A percentile compares a stretch with the other conserved stretches of the same genome.
Conservation (phyloP, 306 rosid genomes). For the Arachis hypogaea region DNA sequence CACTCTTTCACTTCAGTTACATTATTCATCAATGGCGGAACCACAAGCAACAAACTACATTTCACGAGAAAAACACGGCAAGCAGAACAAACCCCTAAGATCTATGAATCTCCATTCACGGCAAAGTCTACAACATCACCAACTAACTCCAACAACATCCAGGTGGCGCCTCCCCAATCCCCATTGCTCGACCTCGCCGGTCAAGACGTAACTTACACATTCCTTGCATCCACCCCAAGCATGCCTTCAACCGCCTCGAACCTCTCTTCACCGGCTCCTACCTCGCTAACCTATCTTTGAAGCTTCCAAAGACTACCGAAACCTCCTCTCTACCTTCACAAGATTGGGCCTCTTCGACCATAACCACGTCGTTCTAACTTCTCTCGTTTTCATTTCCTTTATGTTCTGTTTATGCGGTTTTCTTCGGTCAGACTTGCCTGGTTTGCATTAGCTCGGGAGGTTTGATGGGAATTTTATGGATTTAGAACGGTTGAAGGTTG, state of each 20-base stretch:
- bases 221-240: conserved; percentile 70
- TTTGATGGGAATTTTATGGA: conserved; percentile 63
- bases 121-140: conserved; percentile 69
- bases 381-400: conserved; percentile 33
- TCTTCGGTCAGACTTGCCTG: conserved; percentile 43
- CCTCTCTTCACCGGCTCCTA: conserved; percentile 51
- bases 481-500: conserved; percentile 60
- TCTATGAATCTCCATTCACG: conserved; percentile 78
- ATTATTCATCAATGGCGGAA: conserved; percentile 6
- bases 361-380: conserved; percentile 49
- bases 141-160: conserved; percentile 66
- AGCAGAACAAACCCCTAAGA: conserved; percentile 50
- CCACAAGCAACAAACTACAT: conserved; percentile 34
- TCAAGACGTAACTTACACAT: conserved; percentile 77
- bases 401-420: conserved; percentile 53
- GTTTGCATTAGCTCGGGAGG: conserved; percentile 52
- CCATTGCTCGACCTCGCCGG: conserved; percentile 75
- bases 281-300: conserved; percentile 64
- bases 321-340: conserved; percentile 44
- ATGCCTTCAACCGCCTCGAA: conserved; percentile 53
- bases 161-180: conserved; percentile 47
- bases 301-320: conserved; percentile 61
- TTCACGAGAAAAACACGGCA: conserved; percentile 22
- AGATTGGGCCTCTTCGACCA: conserved; percentile 53
- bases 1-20: not conserved